Conservation (phyloP, 1,284 basidiomycete species). For the Cutaneotrichosporon sp. region DNA sequence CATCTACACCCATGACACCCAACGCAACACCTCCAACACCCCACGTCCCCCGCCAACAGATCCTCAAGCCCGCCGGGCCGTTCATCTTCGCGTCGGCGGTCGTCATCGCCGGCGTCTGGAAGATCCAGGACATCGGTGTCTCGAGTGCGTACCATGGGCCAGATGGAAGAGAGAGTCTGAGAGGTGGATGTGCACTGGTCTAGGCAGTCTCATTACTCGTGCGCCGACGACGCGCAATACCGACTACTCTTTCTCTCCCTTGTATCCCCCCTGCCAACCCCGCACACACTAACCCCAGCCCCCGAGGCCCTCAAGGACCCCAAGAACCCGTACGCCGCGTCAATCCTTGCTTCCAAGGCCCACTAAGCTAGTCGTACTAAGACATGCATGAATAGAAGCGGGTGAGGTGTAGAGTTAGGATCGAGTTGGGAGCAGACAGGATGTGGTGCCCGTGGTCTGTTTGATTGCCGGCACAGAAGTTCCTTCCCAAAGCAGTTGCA, state of each 20-base stretch:
- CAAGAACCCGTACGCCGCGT: conserved; percentile 37
- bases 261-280: neutral
- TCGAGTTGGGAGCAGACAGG: neutral
- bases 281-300: conserved; percentile 25
- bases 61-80: conserved; percentile 46
- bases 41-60: conserved; percentile 25
- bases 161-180: neutral
- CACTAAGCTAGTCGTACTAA: conserved; percentile 19
- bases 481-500: neutral
- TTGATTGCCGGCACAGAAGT: too few species aligned
- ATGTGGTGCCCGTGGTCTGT: too few species aligned
- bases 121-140: conserved; percentile 42
- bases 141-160: conserved; percentile 33
- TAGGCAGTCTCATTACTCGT: too few species aligned
- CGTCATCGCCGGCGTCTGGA: conserved; percentile 42
- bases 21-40: neutral
- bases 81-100: conserved; percentile 45
- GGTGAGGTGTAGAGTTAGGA: neutral
- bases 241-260: neutral
- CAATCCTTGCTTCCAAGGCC: conserved; percentile 26
- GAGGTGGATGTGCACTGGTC: neutral
- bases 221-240: neutral
- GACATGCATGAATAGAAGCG: conserved; percentile 23
- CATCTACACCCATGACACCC: neutral
- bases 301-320: conserved; percentile 41